Evolutionary conservation across 331 rosid genomes (phyloP).

Genomic region (Malus hybrid): DNA sequence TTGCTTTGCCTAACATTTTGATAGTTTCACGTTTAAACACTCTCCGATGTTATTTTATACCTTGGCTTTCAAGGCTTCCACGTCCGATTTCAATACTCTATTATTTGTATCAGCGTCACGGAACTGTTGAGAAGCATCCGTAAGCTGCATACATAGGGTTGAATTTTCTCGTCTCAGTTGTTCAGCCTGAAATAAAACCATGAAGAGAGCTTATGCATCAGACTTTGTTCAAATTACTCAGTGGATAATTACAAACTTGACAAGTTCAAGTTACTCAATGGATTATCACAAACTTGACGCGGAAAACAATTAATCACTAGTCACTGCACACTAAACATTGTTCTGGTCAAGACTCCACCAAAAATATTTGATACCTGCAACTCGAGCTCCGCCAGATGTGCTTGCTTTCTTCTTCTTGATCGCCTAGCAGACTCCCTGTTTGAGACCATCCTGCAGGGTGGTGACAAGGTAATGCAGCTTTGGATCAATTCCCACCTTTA

Average conservation of each 20-base stretch:
- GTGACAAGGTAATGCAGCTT: not conserved
- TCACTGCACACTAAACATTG: not conserved
- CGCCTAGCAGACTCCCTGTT: constrained; percentile 86
- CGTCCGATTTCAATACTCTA: constrained; percentile 69
- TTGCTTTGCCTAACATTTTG: not conserved
- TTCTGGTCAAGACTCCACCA: not conserved
- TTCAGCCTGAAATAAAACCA: constrained; percentile 40
- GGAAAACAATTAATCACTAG: not conserved
- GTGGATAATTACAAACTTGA: too few species aligned
- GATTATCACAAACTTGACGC: not conserved
- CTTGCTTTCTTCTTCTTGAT: constrained; percentile 82
- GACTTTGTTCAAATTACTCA: not conserved
- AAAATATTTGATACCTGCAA: constrained; percentile 40
- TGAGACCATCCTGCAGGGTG: constrained; percentile 53
- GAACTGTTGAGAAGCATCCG: constrained; percentile 55
- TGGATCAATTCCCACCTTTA: not conserved
- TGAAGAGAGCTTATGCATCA: not conserved
- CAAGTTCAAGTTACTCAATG: not conserved
- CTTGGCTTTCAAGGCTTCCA: constrained; percentile 95
- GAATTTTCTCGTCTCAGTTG: constrained; percentile 58
- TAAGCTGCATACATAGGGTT: constrained; percentile 45
- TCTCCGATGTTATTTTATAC: constrained; percentile 18
- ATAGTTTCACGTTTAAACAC: not conserved
- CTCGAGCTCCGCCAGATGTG: constrained; percentile 60
- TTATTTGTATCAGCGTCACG: constrained; percentile 70